Evolutionary conservation across 2,329 filamentous ascomycete genomes (phyloP), one percentile per base, ranked within the genome.

Genomic region (Fusarium nanum): DNA sequence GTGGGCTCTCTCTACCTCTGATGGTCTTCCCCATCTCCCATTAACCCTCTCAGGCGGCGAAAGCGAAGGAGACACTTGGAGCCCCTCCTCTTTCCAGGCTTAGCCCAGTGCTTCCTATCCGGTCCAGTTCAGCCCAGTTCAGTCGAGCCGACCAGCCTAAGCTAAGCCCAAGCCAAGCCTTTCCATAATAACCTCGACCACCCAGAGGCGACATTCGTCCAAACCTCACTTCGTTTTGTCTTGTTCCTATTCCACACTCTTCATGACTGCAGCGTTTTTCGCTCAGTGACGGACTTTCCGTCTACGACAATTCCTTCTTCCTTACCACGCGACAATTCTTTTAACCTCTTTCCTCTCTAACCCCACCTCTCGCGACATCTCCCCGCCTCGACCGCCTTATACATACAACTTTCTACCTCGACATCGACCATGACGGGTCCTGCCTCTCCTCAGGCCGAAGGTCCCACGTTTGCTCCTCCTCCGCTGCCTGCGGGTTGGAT

Each of bases 401-500:
- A 65, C 46, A 64, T 60, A 65, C 46, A 58, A 46, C 45, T 48
- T 30, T 37, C 47, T 20, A 56, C 55, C 44, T 70, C 55, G 49
- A 66, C 59, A 40, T 66, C 49, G 46, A 68, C 61, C 67, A 89
- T 89, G 87, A 83, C 86, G 76, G 87, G 87, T 74, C 83, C 87
- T 76, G 82, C 83, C 73, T 88, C 87, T 71, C 87, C 87, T 68
- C 83, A 84, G 79, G 83, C 84, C 79, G 86, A 87, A 76, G 87
- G 87, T 75, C 87, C 87, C 71, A 86, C 86, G 75, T 88, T 83
- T 74, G 84, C 82, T 70, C 89, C 89, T 69, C 89, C 89, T 49
- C 81, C 83, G 48, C 84, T 91, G 55, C 89, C 89, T 52, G 81
- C 87, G 14, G 89, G 89, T 75, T 91, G 89, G 89, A 91, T 91